Evolutionary conservation across 2,329 filamentous ascomycete species (phyloP).

Genomic region (Colletotrichum gloeosporioides): DNA sequence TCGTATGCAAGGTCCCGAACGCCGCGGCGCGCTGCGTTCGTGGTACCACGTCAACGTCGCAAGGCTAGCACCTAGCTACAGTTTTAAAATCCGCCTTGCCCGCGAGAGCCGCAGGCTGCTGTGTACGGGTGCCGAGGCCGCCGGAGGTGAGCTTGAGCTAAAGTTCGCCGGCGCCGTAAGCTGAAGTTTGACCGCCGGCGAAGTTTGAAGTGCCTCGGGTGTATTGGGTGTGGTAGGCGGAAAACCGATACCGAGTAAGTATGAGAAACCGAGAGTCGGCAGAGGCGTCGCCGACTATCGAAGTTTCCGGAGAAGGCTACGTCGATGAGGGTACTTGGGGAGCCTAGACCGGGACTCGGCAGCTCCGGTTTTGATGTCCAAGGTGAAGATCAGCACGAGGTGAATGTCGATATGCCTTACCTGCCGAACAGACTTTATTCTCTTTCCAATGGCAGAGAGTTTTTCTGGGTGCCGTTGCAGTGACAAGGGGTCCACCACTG

Average conservation of each 20-base stretch:
- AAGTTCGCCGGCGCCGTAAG: not conserved
- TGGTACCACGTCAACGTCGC: not conserved
- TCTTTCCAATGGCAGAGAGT: too few relatives aligned
- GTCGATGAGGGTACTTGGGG: too few relatives aligned
- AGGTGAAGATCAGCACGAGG: too few relatives aligned
- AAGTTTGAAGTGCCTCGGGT: not conserved
- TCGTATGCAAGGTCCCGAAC: not conserved
- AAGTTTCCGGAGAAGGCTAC: not conserved
- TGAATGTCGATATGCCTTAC: too few relatives aligned
- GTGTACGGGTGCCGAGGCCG: not conserved
- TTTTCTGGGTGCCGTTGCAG: too few relatives aligned
- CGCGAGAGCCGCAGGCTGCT: not conserved
- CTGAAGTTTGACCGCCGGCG: not conserved
- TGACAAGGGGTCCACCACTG: fast-evolving
- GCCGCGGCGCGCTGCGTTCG: not conserved
- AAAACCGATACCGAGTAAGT: not conserved
- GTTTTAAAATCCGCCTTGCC: not conserved
- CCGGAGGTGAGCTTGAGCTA: not conserved
- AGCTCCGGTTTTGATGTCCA: too few relatives aligned
- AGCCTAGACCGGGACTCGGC: too few relatives aligned
- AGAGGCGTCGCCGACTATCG: not conserved
- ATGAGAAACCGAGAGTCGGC: not conserved
- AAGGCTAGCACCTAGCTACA: not conserved
- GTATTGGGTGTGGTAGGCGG: not conserved
- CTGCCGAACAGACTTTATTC: too few relatives aligned